phyloP scores from a whole-genome alignment of 768 basidiomycete genomes.

The Neoboletus magnificus region DNA sequence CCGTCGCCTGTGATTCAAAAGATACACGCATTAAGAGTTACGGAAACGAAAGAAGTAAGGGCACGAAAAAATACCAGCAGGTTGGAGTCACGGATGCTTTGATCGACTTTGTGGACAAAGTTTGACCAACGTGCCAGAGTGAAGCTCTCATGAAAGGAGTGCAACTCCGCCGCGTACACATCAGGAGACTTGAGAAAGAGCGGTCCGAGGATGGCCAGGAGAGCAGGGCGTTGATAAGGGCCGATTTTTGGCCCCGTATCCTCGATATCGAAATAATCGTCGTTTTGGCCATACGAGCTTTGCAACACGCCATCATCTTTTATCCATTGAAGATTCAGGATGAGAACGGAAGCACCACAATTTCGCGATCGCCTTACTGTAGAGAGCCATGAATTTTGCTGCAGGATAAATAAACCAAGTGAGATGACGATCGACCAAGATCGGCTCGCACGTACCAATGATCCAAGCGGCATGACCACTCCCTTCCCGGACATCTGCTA shows the following conservation, averaged over 20 bases:
- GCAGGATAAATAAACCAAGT: background rate
- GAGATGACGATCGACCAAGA: background rate
- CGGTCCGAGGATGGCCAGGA: conserved; percentile 21
- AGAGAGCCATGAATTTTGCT: conserved; percentile 31
- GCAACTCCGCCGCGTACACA: conserved; percentile 26
- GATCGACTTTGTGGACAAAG: conserved; percentile 32
- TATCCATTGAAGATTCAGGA: background rate
- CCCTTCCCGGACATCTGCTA: conserved; percentile 11
- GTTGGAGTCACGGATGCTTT: conserved; percentile 32
- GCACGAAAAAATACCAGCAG: conserved; percentile 19
- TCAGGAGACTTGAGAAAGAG: conserved; percentile 27
- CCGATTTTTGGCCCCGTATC: conserved; percentile 4
- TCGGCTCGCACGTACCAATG: conserved; percentile 16
- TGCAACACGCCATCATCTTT: conserved; percentile 26
- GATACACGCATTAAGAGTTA: background rate
- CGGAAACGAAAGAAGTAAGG: background rate
- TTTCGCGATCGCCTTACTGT: conserved; percentile 19
- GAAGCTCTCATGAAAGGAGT: conserved; percentile 28
- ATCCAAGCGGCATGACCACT: conserved; percentile 23
- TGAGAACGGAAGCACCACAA: background rate
- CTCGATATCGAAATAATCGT: conserved; percentile 33
- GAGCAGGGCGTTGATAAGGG: conserved; percentile 18
- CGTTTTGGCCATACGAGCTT: conserved; percentile 30
- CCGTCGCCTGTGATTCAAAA: conserved; percentile 22
- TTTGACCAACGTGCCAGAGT: conserved; percentile 24